Base-by-base conservation (phyloP, 176 grass and related monocot species). In the Guadua angustifolia region DNA sequence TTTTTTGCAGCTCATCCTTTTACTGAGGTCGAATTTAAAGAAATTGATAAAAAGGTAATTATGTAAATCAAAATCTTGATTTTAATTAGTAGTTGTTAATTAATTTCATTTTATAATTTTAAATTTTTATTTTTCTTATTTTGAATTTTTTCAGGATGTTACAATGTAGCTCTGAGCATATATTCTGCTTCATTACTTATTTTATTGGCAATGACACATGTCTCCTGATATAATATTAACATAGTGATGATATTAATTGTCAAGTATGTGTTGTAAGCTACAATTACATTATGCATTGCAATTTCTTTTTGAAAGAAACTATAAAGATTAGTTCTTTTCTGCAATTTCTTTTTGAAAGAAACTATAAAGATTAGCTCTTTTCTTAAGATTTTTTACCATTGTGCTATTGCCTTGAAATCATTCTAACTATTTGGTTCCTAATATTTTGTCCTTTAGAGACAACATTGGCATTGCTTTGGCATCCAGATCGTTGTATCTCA, bases 401-500 rank as follows among this genome's bases (percentile, higher is more conserved):
- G 63, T 81, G 29, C 45, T 82, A 21, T 45, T 71, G 10, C 2
- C 0, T 39, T 78, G 25, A 77, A 77, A 44, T 86, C 22, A 62
- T 39, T 3, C 33, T 74, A 43, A 84, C 32, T 35, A 73, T 68
- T 76, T 74, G 16, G 33, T 69, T 52, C 2, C 71, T 46, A 10
- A 26, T 85, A 55, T 86, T 36, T 13, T 94, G 9, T 88, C 25
- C 39, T 94, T 8, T 74, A 99, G 97, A 99, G 82, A 99, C 97
- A 79, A 89, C 91, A 59, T 89, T 99, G 78, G 89, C 97, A 89
- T 88, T 99, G 74, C 93, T 99, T 82, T 83, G 97, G 7, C 93
- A 95, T 95, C 96, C 97, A 21, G 93, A 99, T 89, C 95, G 97
- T 55, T 99, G 93, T 79, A 94, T 95, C 70, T 99, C 93, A 88